A percentile compares a stretch with the other conserved stretches of the same genome.
These are phyloP conservation scores for Pseudomassariella vexata DNA, from an alignment of 2,329 filamentous ascomycete genomes.

Conservation along the genomic window DNA sequence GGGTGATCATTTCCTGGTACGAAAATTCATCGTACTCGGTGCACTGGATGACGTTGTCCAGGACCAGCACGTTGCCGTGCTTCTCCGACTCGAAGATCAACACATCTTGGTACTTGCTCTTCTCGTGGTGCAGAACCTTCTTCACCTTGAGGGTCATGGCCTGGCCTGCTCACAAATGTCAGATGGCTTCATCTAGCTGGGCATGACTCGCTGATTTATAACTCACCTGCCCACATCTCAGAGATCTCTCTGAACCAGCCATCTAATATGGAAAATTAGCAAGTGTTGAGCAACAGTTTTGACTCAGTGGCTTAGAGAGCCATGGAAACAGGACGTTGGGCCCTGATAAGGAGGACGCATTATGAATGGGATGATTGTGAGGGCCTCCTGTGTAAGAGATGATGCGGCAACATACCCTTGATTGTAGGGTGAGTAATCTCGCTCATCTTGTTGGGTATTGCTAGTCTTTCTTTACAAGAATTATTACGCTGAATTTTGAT, in stretches of 20 bases:
- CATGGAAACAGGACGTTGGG: no score
- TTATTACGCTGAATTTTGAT: not conserved
- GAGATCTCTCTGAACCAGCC: slow-evolving; percentile 99
- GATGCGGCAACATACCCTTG: slow-evolving; percentile 40
- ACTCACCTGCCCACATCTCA: slow-evolving; percentile 85
- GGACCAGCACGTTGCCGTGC: slow-evolving; percentile 90
- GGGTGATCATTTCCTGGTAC: slow-evolving; percentile 99
- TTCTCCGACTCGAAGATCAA: slow-evolving; percentile 98
- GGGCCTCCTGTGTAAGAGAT: no score
- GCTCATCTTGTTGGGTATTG: slow-evolving; percentile 44
- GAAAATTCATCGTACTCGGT: slow-evolving; percentile 99
- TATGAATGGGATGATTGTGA: no score
- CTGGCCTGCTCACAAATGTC: slow-evolving; percentile 66
- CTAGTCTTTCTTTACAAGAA: no score
- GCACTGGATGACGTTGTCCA: slow-evolving; percentile 98
- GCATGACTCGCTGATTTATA: no score
- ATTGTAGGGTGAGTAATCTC: slow-evolving; percentile 54
- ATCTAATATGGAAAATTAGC: no score
- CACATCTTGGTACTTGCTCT: slow-evolving; percentile 98
- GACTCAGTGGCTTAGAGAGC: no score
- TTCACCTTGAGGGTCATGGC: slow-evolving; percentile 98
- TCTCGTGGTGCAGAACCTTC: slow-evolving; percentile 97
- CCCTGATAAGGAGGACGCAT: no score
- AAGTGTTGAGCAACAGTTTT: slow-evolving; percentile 12
- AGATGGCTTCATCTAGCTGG: no score